Percentiles rank a stretch among this genome's conserved stretches.
These are phyloP conservation scores for Alternaria sp. DNA, from an alignment of 2,329 filamentous ascomycete species.

Conservation along the genomic window DNA sequence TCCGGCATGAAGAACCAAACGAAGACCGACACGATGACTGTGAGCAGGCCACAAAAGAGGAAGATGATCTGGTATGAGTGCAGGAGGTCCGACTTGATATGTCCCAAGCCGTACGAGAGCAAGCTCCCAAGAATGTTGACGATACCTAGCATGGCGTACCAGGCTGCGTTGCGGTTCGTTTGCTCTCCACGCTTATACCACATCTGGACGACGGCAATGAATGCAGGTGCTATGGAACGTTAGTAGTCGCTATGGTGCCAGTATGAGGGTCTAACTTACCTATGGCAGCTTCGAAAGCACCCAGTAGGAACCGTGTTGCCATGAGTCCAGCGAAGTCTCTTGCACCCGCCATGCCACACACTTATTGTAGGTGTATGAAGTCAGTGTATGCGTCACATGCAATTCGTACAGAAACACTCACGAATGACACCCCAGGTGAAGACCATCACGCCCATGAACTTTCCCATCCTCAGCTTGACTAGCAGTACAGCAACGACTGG, in stretches of 20 bases:
- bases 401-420: conserved; percentile 45
- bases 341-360: conserved; percentile 70
- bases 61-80: conserved; percentile 50
- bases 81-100: conserved; percentile 59
- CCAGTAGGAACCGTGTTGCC: too few species aligned
- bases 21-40: conserved; percentile 59
- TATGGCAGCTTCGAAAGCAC: too few species aligned
- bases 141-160: conserved; percentile 69
- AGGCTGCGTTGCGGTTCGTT: conserved; percentile 64
- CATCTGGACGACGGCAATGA: conserved; percentile 51
- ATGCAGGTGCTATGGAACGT: too few species aligned
- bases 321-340: conserved; percentile 58
- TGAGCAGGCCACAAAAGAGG: conserved; percentile 53
- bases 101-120: conserved; percentile 66
- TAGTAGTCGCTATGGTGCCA: too few species aligned
- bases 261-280: too few species aligned
- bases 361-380: too few species aligned
- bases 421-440: conserved; percentile 57
- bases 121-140: conserved; percentile 65
- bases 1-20: conserved; percentile 68
- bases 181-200: conserved; percentile 70
- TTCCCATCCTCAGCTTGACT: conserved; percentile 68
- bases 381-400: conserved; percentile 11
- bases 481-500: conserved; percentile 62
- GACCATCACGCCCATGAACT: conserved; percentile 63